Evolutionary conservation across 1,284 basidiomycete genomes (phyloP), one percentile per base, ranked within the genome.

Genomic region (Meira nashicola): DNA sequence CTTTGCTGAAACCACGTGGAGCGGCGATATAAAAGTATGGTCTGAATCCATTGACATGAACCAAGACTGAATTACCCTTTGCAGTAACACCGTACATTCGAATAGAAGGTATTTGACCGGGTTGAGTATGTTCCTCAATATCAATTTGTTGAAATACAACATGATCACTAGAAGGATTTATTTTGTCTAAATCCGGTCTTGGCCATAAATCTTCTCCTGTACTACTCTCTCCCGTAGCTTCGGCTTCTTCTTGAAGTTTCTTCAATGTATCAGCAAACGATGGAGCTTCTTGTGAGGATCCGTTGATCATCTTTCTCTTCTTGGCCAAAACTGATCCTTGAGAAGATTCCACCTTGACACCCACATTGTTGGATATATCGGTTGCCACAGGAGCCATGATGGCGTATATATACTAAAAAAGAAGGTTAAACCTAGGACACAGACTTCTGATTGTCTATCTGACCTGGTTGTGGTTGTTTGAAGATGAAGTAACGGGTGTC

Each of bases 71-170:
- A 59, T 77, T 60, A 8, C 71, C 74, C 48, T 69, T 49, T 41
- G 58, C 50, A 33, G 73, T 77, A 37, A 75, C 67, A 50, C 76
- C 76, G 39, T 76, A 78, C 65, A 78, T 76, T 41, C 76, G 67
- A 60, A 78, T 77, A 41, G 64, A 59, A 11, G 74, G 76, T 19
- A 66, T 58, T 23, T 67, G 56, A 19, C 65, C 63, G 5, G 72
- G 62, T 25, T 60, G 54, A 47, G 68, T 68, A 21, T 66, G 59
- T 60, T 78, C 76, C 50, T 78, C 76, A 44, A 77, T 71, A 49
- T 78, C 76, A 55, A 78, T 77, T 59, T 78, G 76, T 60, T 78
- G 76, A 55, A 78, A 78, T 23, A 66, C 65, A 56, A 75, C 60
- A 25, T 41, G 40, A 39, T 72, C 65, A 9, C 50, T 60, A 23